These are phyloP conservation scores for Globisporangium spiculum DNA, from an alignment of 352 stramenopile species.

Conservation along the genomic window DNA sequence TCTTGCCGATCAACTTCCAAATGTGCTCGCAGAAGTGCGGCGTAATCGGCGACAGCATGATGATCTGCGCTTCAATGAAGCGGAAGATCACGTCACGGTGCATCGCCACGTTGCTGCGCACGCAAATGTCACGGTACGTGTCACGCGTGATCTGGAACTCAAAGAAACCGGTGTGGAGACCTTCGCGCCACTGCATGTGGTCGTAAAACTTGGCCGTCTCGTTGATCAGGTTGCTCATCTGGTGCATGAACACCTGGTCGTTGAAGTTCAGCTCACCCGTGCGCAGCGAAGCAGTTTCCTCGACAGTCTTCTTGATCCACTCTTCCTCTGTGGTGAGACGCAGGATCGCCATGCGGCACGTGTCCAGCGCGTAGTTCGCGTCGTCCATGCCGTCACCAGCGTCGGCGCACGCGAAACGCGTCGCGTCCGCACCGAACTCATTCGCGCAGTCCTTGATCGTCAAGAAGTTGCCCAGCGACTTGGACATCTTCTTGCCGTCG, in stretches of 20 bases:
- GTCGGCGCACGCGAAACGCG: slow-evolving; percentile 97
- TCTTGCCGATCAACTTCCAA: slow-evolving; percentile 91
- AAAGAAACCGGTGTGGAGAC: slow-evolving; percentile 97
- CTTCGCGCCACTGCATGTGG: slow-evolving; percentile 94
- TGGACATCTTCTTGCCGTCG: slow-evolving; percentile 99
- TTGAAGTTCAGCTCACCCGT: slow-evolving; percentile 86
- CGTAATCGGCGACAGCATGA: slow-evolving; percentile 96
- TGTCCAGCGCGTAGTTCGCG: slow-evolving; percentile 98
- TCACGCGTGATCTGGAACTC: slow-evolving; percentile 98
- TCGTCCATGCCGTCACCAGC: slow-evolving; percentile 98
- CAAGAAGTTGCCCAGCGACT: slow-evolving; percentile 99
- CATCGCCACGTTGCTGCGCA: slow-evolving; percentile 80
- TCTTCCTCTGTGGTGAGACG: slow-evolving; percentile 97
- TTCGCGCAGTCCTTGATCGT: slow-evolving; percentile 97
- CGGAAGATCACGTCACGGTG: slow-evolving; percentile 90
- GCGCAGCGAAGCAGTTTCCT: slow-evolving; percentile 85
- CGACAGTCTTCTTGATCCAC: slow-evolving; percentile 93
- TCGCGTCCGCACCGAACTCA: slow-evolving; percentile 95
- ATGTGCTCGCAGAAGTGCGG: slow-evolving; percentile 95
- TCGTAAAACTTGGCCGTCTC: slow-evolving; percentile 88
- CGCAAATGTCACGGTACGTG: slow-evolving; percentile 96
- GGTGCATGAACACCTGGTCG: slow-evolving; percentile 95
- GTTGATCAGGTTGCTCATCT: slow-evolving; percentile 95
- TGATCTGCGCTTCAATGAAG: slow-evolving; percentile 92
- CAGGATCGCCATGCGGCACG: slow-evolving; percentile 97